A percentile compares a stretch with the other conserved stretches of the same genome.
phyloP scores from a whole-genome alignment of 2,329 filamentous ascomycete species.

The Botrytis pseudocinerea region DNA sequence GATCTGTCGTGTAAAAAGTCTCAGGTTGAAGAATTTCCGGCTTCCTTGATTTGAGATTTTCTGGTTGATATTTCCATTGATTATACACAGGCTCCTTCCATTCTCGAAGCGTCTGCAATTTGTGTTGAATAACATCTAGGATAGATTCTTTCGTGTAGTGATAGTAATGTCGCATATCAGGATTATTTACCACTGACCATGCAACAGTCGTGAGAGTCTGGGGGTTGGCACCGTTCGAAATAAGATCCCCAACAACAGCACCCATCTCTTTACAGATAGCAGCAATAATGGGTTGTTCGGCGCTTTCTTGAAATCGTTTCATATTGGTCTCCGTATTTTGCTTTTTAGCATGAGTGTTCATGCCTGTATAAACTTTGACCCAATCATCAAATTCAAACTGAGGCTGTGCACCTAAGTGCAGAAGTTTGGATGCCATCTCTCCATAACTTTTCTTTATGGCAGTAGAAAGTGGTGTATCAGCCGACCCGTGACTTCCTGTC shows the following conservation, averaged over 20 bases:
- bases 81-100: conserved; percentile 27
- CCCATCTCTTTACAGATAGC: conserved; percentile 56
- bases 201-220: conserved; percentile 51
- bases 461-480: conserved; percentile 55
- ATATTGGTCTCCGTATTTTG: conserved; percentile 51
- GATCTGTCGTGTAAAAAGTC: conserved; percentile 50
- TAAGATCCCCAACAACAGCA: conserved; percentile 51
- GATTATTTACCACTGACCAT: conserved; percentile 36
- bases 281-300: conserved; percentile 66
- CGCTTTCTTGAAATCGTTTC: conserved; percentile 47
- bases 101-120: conserved; percentile 51
- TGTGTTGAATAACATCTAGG: conserved; percentile 60
- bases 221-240: conserved; percentile 65
- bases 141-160: conserved; percentile 46
- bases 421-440: conserved; percentile 57
- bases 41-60: neutral
- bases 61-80: neutral
- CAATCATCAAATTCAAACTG: conserved; percentile 64
- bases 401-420: conserved; percentile 62
- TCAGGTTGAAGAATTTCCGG: conserved; percentile 46
- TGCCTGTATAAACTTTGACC: conserved; percentile 55
- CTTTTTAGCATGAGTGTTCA: conserved; percentile 43
- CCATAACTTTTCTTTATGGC: conserved; percentile 58
- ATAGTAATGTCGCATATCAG: conserved; percentile 30
- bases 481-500: conserved; percentile 43